Evolutionary conservation across 1,284 basidiomycete genomes (phyloP), one percentile per base, ranked within the genome.

Genomic region (Marasmius tenuissimus): DNA sequence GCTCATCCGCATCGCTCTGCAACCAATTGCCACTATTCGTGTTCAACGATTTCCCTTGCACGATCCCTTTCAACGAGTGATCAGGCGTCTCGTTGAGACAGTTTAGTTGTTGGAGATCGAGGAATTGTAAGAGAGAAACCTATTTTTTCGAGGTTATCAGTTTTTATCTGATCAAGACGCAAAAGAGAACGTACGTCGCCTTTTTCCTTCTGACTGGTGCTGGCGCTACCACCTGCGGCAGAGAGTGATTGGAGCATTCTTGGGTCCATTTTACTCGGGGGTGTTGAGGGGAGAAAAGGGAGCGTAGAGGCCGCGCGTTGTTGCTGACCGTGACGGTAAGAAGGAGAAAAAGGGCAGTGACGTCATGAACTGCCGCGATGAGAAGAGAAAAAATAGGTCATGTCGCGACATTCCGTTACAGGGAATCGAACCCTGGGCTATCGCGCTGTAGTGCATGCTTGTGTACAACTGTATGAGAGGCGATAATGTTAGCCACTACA

Each of bases 1-100:
- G 88, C 69, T 92, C 92, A 70, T 95, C 93, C 1, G 84, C 86
- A 70, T 94, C 92, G 69, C 89, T 92, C 66, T 89, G 81, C 62
- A 95, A 80, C 72, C 85, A 91, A 39, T 73, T 54, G 7, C 20
- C 74, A 22, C 62, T 58, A 18, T 74, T 67, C 1, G 75, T 79
- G 74, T 91, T 84, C 69, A 73, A 78, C 11, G 75, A 73, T 69
- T 81, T 86, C 37, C 71, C 66, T 1, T 76, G 73, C 27, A 92
- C 65, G 61, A 93, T 85, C 37, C 81, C 79, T 65, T 86, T 85
- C 59, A 94, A 72, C 8, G 84, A 81, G 70, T 92, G 88, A 0
- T 75, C 72, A 1, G 73, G 69, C 37, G 83, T 78, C 73, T 95
- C 93, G 73, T 95, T 94, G 63, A 95, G 81, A 65, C 92, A 94